phyloP scores from a whole-genome alignment of 1,284 basidiomycete species.

The Trichosporon faecale region DNA sequence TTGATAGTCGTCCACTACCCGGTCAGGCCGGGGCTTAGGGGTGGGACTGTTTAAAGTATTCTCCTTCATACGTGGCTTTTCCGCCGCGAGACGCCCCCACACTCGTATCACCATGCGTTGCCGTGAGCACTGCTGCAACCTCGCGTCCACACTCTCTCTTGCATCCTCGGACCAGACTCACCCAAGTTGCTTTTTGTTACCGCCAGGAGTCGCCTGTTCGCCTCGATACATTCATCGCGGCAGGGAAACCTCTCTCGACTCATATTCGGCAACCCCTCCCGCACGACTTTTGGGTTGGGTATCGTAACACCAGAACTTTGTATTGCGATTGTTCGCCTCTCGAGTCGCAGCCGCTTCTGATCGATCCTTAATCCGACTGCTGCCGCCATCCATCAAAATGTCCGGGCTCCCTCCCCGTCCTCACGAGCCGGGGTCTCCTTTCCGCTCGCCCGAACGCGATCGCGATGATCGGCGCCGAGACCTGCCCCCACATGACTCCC shows the following conservation, averaged over 20 bases:
- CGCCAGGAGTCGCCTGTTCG: not conserved
- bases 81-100: not conserved
- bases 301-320: not conserved
- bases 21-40: not conserved
- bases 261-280: not conserved
- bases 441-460: slow-evolving; percentile 19
- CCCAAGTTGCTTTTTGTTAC: not conserved
- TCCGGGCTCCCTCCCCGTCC: slow-evolving; percentile 14
- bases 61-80: not conserved
- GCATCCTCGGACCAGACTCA: not conserved
- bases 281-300: not conserved
- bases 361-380: not conserved
- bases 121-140: not conserved
- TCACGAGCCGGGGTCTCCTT: slow-evolving; percentile 1
- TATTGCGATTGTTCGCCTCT: not conserved
- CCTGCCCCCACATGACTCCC: not conserved
- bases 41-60: not conserved
- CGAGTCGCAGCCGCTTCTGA: not conserved
- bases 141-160: not conserved
- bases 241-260: not conserved
- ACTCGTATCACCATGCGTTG: not conserved
- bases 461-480: slow-evolving; percentile 4
- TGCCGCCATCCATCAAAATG: slow-evolving; percentile 9
- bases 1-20: not conserved
- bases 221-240: not conserved